Evolutionary conservation across 768 basidiomycete genomes (phyloP).

Genomic region (Candolleomyces eurysporus): DNA sequence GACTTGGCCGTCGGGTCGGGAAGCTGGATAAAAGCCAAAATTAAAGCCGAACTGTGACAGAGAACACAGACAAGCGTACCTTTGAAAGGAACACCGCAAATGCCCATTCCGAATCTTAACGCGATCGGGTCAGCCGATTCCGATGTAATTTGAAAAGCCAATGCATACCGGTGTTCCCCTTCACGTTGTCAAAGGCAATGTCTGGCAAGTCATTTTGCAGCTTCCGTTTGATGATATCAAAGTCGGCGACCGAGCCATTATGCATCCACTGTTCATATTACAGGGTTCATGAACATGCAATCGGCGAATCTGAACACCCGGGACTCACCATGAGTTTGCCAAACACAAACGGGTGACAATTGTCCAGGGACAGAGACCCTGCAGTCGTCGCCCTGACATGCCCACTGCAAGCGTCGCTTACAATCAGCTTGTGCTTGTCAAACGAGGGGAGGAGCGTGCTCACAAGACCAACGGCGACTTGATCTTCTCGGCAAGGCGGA

Average conservation of each 20-base stretch:
- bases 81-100: constrained; percentile 90
- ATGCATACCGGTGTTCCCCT: constrained; percentile 84
- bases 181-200: constrained; percentile 80
- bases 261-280: constrained; percentile 79
- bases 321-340: constrained; percentile 83
- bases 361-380: constrained; percentile 87
- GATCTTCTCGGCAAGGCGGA: constrained; percentile 95
- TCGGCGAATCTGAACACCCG: background rate
- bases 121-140: background rate
- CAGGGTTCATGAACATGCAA: background rate
- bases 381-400: constrained; percentile 95
- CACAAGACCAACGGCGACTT: constrained; percentile 94
- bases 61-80: constrained; percentile 31
- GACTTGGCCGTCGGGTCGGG: constrained; percentile 73
- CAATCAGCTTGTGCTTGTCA: background rate
- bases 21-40: constrained; percentile 45
- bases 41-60: background rate
- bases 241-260: constrained; percentile 91
- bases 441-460: constrained; percentile 22
- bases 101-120: constrained; percentile 91
- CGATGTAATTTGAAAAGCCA: background rate
- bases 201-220: constrained; percentile 78
- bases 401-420: constrained; percentile 43
- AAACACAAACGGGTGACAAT: constrained; percentile 93
- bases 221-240: constrained; percentile 74